phyloP scores from a whole-genome alignment of 805 yeast species.

The Metschnikowia noctiluminum region DNA sequence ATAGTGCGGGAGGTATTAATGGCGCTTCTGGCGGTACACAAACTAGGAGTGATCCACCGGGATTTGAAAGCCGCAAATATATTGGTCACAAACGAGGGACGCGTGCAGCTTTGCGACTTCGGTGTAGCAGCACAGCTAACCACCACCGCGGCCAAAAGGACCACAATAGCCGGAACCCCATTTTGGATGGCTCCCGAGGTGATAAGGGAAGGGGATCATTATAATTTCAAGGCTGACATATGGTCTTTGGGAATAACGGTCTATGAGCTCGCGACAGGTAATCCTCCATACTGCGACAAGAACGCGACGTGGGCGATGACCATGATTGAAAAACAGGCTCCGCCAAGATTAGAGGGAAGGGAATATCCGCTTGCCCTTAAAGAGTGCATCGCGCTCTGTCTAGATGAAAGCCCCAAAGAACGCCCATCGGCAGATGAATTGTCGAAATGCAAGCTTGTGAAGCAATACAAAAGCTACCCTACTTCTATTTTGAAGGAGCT shows the following conservation, averaged over 20 bases:
- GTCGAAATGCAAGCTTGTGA: slow-evolving; percentile 68
- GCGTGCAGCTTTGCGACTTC: slow-evolving; percentile 90
- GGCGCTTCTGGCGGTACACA: slow-evolving; percentile 80
- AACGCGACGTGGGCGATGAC: slow-evolving; percentile 96
- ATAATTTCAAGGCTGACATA: slow-evolving; percentile 90
- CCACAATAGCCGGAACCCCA: slow-evolving; percentile 94
- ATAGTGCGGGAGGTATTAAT: slow-evolving; percentile 75
- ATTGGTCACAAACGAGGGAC: slow-evolving; percentile 82
- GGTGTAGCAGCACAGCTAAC: slow-evolving; percentile 97
- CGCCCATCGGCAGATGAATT: slow-evolving; percentile 86
- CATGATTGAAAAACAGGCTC: slow-evolving; percentile 85
- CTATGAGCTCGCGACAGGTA: slow-evolving; percentile 93
- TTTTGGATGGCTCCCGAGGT: slow-evolving; percentile 99
- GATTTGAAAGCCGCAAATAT: slow-evolving; percentile 97
- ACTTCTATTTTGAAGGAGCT: slow-evolving; percentile 67
- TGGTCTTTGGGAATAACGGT: slow-evolving; percentile 97
- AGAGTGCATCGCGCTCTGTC: slow-evolving; percentile 85
- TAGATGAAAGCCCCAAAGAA: slow-evolving; percentile 90
- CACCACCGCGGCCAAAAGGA: slow-evolving; percentile 69
- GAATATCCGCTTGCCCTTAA: slow-evolving; percentile 73
- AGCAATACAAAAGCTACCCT: slow-evolving; percentile 55
- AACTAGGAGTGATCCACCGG: slow-evolving; percentile 88
- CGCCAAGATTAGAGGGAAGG: slow-evolving; percentile 91
- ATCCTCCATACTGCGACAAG: slow-evolving; percentile 94
- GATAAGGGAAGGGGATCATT: slow-evolving; percentile 82